These are phyloP conservation scores for Ophiostoma piceae DNA, from an alignment of 2,329 filamentous ascomycete genomes.

Conservation along the genomic window DNA sequence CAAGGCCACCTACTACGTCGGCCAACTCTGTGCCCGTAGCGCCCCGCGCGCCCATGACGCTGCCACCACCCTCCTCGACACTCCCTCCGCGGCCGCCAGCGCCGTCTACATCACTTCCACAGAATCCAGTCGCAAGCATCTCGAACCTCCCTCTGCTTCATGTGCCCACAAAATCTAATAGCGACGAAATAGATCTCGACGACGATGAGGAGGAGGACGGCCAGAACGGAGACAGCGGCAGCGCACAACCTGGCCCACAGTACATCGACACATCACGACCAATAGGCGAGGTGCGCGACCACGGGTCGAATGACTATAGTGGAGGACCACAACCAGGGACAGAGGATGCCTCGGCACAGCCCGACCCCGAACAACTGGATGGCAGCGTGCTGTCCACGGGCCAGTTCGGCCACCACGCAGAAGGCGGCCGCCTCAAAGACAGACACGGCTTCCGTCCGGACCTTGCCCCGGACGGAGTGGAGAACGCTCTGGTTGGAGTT, in stretches of 20 bases:
- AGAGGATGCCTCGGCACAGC: background rate
- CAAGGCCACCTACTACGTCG: background rate
- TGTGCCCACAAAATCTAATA: slow-evolving; percentile 31
- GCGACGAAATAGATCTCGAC: slow-evolving; percentile 44
- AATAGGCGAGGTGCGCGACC: slow-evolving; percentile 27
- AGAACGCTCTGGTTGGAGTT: background rate
- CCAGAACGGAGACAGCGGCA: slow-evolving; percentile 33
- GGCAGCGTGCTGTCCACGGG: slow-evolving; percentile 23
- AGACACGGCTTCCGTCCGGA: slow-evolving; percentile 20
- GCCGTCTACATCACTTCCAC: too few species aligned
- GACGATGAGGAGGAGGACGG: slow-evolving; percentile 33
- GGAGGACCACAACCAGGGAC: background rate
- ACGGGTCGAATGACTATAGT: background rate
- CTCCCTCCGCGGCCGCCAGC: background rate
- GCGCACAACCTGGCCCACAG: slow-evolving; percentile 30
- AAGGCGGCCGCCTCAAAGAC: background rate
- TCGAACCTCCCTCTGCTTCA: background rate
- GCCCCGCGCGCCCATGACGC: slow-evolving; percentile 11
- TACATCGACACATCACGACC: slow-evolving; percentile 35
- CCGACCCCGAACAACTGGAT: slow-evolving; percentile 23
- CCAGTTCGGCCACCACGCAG: slow-evolving; percentile 16
- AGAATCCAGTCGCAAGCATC: background rate
- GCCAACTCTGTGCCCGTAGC: slow-evolving; percentile 14
- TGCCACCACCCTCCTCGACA: slow-evolving; percentile 1
- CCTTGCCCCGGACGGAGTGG: background rate